These are phyloP conservation scores for Drosera capensis DNA, from an alignment of 148 eudicot species.

Conservation along the genomic window DNA sequence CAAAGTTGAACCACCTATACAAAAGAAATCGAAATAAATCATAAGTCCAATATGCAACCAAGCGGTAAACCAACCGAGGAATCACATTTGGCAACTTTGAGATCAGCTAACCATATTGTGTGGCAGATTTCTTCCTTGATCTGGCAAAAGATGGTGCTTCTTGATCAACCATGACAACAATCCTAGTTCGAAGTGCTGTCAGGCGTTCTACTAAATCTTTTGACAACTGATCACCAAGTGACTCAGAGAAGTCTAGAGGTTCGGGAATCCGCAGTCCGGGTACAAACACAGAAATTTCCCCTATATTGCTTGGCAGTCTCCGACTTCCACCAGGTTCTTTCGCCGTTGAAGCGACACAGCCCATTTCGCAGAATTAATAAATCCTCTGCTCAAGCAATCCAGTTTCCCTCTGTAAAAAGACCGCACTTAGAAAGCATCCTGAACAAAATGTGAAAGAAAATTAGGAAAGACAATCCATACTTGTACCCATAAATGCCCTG, in stretches of 20 bases:
- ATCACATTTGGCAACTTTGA: background rate
- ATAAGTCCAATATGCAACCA: constrained; percentile 2
- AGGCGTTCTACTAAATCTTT: constrained; percentile 60
- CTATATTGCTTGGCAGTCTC: constrained; percentile 75
- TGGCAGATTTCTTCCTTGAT: constrained; percentile 57
- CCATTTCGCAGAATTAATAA: no score
- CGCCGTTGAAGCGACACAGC: constrained; percentile 72
- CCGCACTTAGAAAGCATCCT: no score
- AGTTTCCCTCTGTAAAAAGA: no score
- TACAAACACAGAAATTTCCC: constrained; percentile 74
- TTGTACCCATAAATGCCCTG: no score
- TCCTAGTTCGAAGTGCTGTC: constrained; percentile 82
- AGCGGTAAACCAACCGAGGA: constrained; percentile 1
- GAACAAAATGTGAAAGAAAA: no score
- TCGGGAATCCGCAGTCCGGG: constrained; percentile 88
- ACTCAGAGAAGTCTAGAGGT: constrained; percentile 52
- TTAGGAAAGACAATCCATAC: no score
- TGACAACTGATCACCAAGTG: constrained; percentile 38
- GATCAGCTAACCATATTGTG: constrained; percentile 72
- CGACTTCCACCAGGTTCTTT: constrained; percentile 56
- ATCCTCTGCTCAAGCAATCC: no score
- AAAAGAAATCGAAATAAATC: constrained; percentile 7
- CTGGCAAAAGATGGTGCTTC: constrained; percentile 85
- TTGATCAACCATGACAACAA: constrained; percentile 92
- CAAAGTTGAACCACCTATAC: constrained; percentile 80